These are phyloP conservation scores for Clavispora carvajalis DNA, from an alignment of 805 yeast genomes.

Conservation along the genomic window DNA sequence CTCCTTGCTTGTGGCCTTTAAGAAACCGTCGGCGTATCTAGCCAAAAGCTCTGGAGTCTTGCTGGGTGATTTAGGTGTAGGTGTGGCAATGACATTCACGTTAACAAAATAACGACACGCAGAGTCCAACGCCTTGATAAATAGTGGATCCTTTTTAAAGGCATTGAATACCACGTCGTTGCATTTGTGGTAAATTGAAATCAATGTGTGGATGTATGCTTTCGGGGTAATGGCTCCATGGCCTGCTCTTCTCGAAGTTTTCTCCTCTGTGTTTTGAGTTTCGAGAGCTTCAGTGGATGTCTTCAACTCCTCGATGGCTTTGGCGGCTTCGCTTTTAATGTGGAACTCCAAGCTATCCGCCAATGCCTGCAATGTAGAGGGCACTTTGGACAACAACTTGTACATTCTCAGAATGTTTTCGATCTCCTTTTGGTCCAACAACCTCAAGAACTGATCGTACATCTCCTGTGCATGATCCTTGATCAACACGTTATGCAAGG, in stretches of 20 bases:
- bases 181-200: slow-evolving; percentile 65
- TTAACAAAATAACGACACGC: slow-evolving; percentile 87
- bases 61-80: slow-evolving; percentile 54
- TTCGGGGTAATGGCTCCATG: slow-evolving; percentile 58
- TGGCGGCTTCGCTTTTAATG: slow-evolving; percentile 47
- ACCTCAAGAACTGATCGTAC: slow-evolving; percentile 68
- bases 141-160: slow-evolving; percentile 67
- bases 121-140: slow-evolving; percentile 81
- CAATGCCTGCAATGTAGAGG: slow-evolving; percentile 71
- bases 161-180: slow-evolving; percentile 58
- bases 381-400: slow-evolving; percentile 69
- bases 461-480: slow-evolving; percentile 70
- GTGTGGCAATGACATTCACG: slow-evolving; percentile 72
- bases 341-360: slow-evolving; percentile 68
- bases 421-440: slow-evolving; percentile 67
- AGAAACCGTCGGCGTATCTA: slow-evolving; percentile 75
- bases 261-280: slow-evolving; percentile 13
- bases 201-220: slow-evolving; percentile 70
- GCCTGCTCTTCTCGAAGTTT: slow-evolving; percentile 14
- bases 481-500: slow-evolving; percentile 72
- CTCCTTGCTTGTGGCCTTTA: slow-evolving; percentile 71
- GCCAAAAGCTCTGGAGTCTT: slow-evolving; percentile 91
- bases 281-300: slow-evolving; percentile 26
- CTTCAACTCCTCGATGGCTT: slow-evolving; percentile 51
- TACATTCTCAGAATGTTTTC: slow-evolving; percentile 78